Evolutionary conservation across 2,329 filamentous ascomycete species (phyloP), one percentile per base, ranked within the genome.

Genomic region (Neonectria sp.): DNA sequence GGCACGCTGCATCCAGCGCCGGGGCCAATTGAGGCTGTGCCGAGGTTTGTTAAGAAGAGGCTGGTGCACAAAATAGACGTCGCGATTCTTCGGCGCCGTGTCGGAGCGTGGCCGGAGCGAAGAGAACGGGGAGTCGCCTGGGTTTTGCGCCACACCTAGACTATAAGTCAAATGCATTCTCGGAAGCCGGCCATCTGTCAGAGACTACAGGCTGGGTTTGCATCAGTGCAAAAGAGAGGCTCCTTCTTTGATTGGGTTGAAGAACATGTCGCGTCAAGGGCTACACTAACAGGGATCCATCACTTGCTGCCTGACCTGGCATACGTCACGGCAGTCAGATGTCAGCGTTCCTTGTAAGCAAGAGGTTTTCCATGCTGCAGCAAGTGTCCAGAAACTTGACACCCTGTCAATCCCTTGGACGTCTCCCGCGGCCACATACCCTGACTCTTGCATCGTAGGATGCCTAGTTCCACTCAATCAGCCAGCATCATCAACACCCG

Each of bases 11-110:
- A 40, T 8, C 37, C 15, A 49, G 45, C 35, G 7, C 12, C 21
- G 21, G 29, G 12, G 25, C 43, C 43, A 48, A 35, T 35, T 49
- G 56, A 49, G 56, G 56, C 56, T 51, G 45, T 49, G 56, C 37
- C 37, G 13, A 13, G 24, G 24, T 40, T n/a, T 7, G 4, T 17
- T 7, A 6, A 17, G 6, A 3, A 40, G 17, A 40, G 6, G 35
- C 13, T 11, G 33, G 33, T 35, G 33, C 33, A 11, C 13, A 37
- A 7, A 37, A 17, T 17, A 8, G 37, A 40, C 37, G 5, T 17
- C 6, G 5, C 37, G 15, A 40, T 40, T 7, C 6, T 13, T 8
- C 15, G 35, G 35, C 12, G 35, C 35, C 37, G 37, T 15, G 13
- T 15, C 5, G 13, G 35, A 17, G 35, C 35, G 35, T 6, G 15